phyloP scores from a whole-genome alignment of 1,284 basidiomycete species.

The Farysia itapuensis region DNA sequence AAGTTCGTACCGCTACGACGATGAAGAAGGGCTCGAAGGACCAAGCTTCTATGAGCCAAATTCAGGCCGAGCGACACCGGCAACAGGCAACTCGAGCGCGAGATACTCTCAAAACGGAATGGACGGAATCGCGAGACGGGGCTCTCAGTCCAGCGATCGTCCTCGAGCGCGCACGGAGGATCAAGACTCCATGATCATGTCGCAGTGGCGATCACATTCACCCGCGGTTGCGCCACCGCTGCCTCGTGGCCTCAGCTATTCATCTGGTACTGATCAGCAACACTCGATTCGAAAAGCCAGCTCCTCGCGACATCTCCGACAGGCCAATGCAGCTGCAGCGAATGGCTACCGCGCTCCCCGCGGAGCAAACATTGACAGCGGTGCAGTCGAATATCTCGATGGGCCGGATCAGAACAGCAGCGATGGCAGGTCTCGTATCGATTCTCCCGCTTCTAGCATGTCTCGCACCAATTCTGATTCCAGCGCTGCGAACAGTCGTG shows the following conservation, averaged over 20 bases:
- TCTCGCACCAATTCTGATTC: slow-evolving; percentile 30
- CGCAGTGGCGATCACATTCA: slow-evolving; percentile 51
- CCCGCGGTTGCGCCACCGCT: slow-evolving; percentile 41
- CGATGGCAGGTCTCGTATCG: slow-evolving; percentile 17
- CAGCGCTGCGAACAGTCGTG: slow-evolving; percentile 20
- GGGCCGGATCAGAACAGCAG: slow-evolving; percentile 26
- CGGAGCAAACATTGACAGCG: slow-evolving; percentile 11
- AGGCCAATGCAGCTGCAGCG: slow-evolving; percentile 5
- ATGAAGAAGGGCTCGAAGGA: slow-evolving; percentile 10
- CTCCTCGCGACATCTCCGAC: slow-evolving; percentile 40
- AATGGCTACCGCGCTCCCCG: slow-evolving; percentile 3
- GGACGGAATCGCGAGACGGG: slow-evolving; percentile 39
- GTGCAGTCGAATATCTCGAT: slow-evolving; percentile 36
- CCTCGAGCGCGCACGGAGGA: slow-evolving; percentile 50
- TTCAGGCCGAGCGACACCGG: slow-evolving; percentile 37
- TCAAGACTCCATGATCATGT: slow-evolving; percentile 45
- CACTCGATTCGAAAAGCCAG: slow-evolving; percentile 46
- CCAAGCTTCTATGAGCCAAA: slow-evolving; percentile 22
- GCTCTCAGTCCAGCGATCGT: slow-evolving; percentile 14
- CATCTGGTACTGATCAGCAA: slow-evolving; percentile 30
- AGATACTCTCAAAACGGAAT: slow-evolving; percentile 40
- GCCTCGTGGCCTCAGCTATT: slow-evolving; percentile 33
- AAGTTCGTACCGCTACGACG: slow-evolving; percentile 31
- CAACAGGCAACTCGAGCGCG: no score
- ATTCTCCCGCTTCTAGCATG: slow-evolving; percentile 24